Base-by-base conservation (phyloP, 2,329 filamentous ascomycete species). In the Elsinoe australis region DNA sequence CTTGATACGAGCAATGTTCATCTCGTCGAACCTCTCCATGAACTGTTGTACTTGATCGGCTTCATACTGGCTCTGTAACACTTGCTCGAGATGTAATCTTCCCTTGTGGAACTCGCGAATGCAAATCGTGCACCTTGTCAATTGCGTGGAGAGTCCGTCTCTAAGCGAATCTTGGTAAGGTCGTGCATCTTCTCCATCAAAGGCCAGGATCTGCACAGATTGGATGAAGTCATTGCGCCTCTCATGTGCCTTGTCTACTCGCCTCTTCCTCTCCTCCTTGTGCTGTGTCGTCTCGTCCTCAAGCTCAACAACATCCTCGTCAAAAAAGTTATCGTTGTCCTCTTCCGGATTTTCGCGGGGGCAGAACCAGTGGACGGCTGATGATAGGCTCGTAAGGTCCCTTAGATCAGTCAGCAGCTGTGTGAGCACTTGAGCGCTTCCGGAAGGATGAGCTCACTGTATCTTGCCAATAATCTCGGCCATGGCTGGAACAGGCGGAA, bases 81-180 rank as follows among this genome's bases (percentile, higher is more conserved):
- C 59, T 12, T 60, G 57, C 36, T 61, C 64, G 56, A 73, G 63
- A 44, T 68, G 63, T 3, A 57, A 56, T 32, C 71, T 59, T 5
- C 64, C 63, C 41, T 69, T 66, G 55, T 75, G 69, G 50, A 68
- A 75, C 19, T 70, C 64, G 14, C 71, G 64, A 22, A 74, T 65
- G 56, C 72, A 75, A 53, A 73, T 65, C 51, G 73, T 71, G 55
- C 72, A 75, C 44, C 63, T 64, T 28, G 58, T 62, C 56, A 75
- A 65, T 52, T 71, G 66, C 10, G 53, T 54, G 36, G 63, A 57
- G 49, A 74, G 57, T n/a, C 64, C 57, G 6, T 58, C 55, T 41
- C 63, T 61, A 19, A 73, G 56, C 58, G 64, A 66, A 47, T 64
- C 57, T 47, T 69, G 65, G 51, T 68, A 68, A 33, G 61, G 58